Conservation (phyloP, 169 alveolate species). For the Toxoplasma gondii region DNA sequence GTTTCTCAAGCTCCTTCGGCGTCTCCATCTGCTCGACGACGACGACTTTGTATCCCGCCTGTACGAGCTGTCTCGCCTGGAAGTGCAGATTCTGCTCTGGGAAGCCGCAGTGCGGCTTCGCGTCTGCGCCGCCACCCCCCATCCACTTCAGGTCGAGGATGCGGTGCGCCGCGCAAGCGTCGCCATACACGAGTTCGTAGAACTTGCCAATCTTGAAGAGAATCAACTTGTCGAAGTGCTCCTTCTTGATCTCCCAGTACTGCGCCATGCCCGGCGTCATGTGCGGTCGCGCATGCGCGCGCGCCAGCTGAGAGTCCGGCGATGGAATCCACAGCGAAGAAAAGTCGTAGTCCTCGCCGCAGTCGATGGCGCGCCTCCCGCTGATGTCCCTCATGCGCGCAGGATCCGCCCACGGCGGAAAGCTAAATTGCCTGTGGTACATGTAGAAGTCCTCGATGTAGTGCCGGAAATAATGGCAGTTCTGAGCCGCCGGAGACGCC, state of each 20-base stretch:
- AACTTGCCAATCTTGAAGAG: constrained; percentile 97
- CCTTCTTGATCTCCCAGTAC: constrained; percentile 96
- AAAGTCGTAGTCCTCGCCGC: constrained; percentile 30
- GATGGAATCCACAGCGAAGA: constrained; percentile 55
- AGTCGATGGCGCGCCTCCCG: background rate
- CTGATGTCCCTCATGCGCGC: background rate
- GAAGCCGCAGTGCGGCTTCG: constrained; percentile 97
- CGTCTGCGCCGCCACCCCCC: constrained; percentile 84
- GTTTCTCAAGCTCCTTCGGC: constrained; percentile 90
- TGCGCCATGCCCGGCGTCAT: constrained; percentile 98
- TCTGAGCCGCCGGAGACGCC: constrained; percentile 36
- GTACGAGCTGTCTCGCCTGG: constrained; percentile 90
- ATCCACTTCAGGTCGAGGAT: constrained; percentile 97
- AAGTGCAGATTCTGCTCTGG: constrained; percentile 97
- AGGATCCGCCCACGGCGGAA: constrained; percentile 66
- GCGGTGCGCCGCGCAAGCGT: constrained; percentile 95
- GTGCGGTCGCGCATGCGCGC: constrained; percentile 68
- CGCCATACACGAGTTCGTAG: constrained; percentile 92
- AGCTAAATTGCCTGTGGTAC: constrained; percentile 1
- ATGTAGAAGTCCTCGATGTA: constrained; percentile 47
- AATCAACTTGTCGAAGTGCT: constrained; percentile 94
- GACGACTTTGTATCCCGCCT: constrained; percentile 95
- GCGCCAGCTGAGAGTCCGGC: constrained; percentile 11
- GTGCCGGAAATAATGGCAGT: constrained; percentile 18
- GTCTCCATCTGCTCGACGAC: constrained; percentile 99